Evolutionary conservation across 352 stramenopile genomes (phyloP), one percentile per base, ranked within the genome.

Genomic region (Globisporangium carolinianum): DNA sequence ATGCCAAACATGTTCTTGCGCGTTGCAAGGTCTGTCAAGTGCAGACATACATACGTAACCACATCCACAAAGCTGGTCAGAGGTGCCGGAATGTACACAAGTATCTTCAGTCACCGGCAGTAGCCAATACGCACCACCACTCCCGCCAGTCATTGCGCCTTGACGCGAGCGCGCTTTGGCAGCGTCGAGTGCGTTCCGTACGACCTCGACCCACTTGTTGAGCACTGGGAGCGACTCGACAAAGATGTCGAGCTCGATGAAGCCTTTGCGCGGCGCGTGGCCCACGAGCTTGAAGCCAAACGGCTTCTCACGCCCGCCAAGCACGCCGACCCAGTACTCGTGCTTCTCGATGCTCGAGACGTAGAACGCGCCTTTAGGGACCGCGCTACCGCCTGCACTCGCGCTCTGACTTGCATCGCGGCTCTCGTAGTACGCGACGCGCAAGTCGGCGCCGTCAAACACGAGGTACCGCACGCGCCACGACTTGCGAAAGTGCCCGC

Each of bases 231-330:
- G 58, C 43, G 73, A 65, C 45, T 93, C 81, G 38, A 91, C 81
- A 52, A 86, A 91, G 60, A 91, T 73, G 53, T 89, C 81, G 51
- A 91, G 77, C 71, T 94, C 83, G 14, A 87, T 71, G 65, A 88
- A 91, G 41, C 83, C 81, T 45, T 89, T 85, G 42, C 66, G 69
- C 0, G 84, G 82, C 24, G 79, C 83, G 62, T 94, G 84, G 38
- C 84, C 84, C 36, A 94, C 67, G 70, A 94, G 83, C 70, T 90
- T 91, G 66, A 94, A 94, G 38, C 79, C 84, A 51, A 89, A 94
- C 0, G 82, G 82, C 59, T 88, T 90, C 15, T 87, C 81, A 36
- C 77, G 70, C 36, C 69, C 73, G 37, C 80, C 81, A 47, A 90
- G 69, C 12, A 84, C 66, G 3, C 83, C 83, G 17, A 88, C 71